phyloP scores from a whole-genome alignment of 1,139 yeast species.

The Kodamaea plutei region DNA sequence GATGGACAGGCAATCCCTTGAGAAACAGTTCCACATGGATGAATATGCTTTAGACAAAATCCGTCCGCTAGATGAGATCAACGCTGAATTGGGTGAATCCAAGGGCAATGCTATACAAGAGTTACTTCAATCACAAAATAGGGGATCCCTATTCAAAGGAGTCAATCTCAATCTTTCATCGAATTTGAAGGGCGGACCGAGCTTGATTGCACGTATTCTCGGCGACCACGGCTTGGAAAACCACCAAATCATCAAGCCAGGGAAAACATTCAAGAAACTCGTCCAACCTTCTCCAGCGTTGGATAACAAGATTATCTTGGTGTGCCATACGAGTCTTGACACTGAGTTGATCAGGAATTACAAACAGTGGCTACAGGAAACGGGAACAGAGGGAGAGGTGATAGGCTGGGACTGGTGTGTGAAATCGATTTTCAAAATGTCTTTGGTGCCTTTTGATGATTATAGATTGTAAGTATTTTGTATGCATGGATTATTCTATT shows the following conservation, averaged over 20 bases:
- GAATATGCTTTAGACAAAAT: slow-evolving; percentile 38
- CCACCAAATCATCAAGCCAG: slow-evolving; percentile 27
- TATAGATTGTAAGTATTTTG: slow-evolving; percentile 11
- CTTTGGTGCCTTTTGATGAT: slow-evolving; percentile 23
- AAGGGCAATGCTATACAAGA: slow-evolving; percentile 17
- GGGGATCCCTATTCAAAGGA: slow-evolving; percentile 42
- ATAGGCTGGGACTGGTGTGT: slow-evolving; percentile 74
- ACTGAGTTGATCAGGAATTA: slow-evolving; percentile 40
- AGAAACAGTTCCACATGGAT: slow-evolving; percentile 24
- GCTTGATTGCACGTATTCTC: slow-evolving; percentile 57
- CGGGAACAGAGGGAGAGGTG: slow-evolving; percentile 19
- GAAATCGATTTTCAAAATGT: slow-evolving; percentile 50
- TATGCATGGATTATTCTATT: too few relatives aligned
- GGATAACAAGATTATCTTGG: slow-evolving; percentile 20
- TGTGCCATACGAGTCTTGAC: slow-evolving; percentile 43
- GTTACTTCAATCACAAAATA: slow-evolving; percentile 22
- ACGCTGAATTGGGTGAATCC: slow-evolving; percentile 30
- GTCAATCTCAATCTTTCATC: slow-evolving; percentile 53
- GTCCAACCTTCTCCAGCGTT: slow-evolving; percentile 5
- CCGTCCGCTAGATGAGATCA: slow-evolving; percentile 23
- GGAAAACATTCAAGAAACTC: slow-evolving; percentile 9
- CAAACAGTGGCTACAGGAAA: slow-evolving; percentile 26
- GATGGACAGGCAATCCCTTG: slow-evolving; percentile 13
- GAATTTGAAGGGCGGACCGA: slow-evolving; percentile 65
- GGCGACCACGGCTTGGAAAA: slow-evolving; percentile 58